A percentile compares a stretch with the other conserved stretches of the same genome.
Evolutionary conservation across 768 basidiomycete genomes (phyloP).

Genomic region (Mycena polygramma): DNA sequence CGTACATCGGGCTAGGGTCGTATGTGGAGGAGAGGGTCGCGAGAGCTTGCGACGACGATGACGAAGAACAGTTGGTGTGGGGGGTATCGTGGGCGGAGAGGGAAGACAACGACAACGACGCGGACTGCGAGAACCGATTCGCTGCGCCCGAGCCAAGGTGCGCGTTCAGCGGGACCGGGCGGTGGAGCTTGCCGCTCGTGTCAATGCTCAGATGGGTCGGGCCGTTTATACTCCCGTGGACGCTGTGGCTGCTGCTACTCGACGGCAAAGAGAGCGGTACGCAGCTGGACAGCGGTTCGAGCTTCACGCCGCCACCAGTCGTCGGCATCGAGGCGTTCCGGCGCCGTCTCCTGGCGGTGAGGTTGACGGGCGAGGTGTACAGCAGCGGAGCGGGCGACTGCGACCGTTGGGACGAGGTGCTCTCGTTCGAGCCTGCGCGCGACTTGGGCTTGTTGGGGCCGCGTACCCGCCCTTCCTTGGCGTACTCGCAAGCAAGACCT

Average conservation of each 20-base stretch:
- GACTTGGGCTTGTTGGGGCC: constrained; percentile 71
- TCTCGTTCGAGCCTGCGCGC: constrained; percentile 15
- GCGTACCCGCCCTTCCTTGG: constrained; percentile 72
- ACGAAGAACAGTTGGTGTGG: background rate
- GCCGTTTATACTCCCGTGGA: no score
- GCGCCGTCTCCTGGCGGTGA: background rate
- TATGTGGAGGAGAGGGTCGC: background rate
- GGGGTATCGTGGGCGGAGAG: background rate
- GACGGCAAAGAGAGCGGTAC: background rate
- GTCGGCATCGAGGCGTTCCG: background rate
- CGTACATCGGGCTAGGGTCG: background rate
- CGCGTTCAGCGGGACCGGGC: background rate
- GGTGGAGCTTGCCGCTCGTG: background rate
- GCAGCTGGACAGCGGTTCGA: background rate
- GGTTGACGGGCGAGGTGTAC: background rate
- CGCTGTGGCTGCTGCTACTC: background rate
- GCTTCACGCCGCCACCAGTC: background rate
- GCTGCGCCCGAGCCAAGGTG: background rate
- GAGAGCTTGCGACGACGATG: background rate
- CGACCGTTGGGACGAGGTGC: constrained; percentile 40
- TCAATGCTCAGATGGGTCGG: background rate
- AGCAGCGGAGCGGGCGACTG: constrained; percentile 5
- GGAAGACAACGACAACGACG: background rate
- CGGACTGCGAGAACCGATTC: background rate
- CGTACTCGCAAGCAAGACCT: constrained; percentile 75